A percentile compares a stretch with the other conserved stretches of the same genome.
Evolutionary conservation across 768 basidiomycete species (phyloP).

Genomic region (Suillus plorans): DNA sequence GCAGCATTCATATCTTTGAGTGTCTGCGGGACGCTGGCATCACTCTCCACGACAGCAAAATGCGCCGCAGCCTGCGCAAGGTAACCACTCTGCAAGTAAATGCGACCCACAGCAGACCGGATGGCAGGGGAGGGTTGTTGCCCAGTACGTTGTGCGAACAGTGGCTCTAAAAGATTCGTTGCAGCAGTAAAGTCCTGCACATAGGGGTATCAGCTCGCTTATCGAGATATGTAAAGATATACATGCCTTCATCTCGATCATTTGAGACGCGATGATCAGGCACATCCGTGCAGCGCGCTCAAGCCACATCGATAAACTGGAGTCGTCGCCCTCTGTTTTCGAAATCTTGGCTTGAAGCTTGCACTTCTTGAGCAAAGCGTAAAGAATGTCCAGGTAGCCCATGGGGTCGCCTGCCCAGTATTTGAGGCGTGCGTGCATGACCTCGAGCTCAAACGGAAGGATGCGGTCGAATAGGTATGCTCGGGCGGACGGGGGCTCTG

Average conservation of each 20-base stretch:
- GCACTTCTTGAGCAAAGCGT: constrained; percentile 61
- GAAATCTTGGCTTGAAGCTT: constrained; percentile 27
- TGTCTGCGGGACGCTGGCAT: constrained; percentile 44
- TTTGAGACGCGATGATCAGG: constrained; percentile 76
- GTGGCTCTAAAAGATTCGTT: constrained; percentile 62
- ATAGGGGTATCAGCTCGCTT: constrained; percentile 1
- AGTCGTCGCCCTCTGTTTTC: constrained; percentile 9
- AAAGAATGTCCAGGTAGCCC: constrained; percentile 76
- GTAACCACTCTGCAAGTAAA: constrained; percentile 75
- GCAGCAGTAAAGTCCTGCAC: constrained; percentile 70
- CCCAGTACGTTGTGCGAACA: constrained; percentile 44
- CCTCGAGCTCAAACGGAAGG: constrained; percentile 52
- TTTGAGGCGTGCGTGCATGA: constrained; percentile 70
- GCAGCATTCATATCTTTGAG: constrained; percentile 62
- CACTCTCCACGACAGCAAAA: constrained; percentile 42
- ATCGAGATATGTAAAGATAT: not conserved
- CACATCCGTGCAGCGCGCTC: constrained; percentile 76
- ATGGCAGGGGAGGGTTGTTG: constrained; percentile 47
- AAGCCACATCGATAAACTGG: constrained; percentile 70
- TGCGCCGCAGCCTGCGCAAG: constrained; percentile 57
- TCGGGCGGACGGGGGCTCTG: constrained; percentile 53
- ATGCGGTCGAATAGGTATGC: constrained; percentile 48
- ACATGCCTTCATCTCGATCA: constrained; percentile 80
- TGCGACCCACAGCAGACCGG: constrained; percentile 67
- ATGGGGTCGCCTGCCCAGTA: constrained; percentile 84